Conservation (phyloP, 495 filamentous ascomycete species). For the Aspergillus saccharolyticus region DNA sequence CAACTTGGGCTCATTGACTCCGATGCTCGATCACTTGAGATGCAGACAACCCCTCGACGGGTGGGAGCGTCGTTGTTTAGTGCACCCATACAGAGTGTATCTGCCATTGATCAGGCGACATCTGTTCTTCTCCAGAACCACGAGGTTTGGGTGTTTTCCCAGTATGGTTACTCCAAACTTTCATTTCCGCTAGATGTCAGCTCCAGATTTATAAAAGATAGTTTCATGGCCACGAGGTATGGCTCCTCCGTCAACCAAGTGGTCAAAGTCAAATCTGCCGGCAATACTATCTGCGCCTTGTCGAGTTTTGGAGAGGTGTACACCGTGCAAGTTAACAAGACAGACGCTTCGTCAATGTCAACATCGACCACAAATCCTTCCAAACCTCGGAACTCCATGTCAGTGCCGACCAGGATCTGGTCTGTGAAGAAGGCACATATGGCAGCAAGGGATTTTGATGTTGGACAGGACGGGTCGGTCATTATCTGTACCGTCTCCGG, state of each 20-base stretch:
- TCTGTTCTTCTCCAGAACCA: constrained; percentile 78
- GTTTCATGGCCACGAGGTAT: constrained; percentile 63
- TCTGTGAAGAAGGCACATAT: constrained; percentile 72
- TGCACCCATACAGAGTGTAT: constrained; percentile 67
- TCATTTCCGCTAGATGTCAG: constrained; percentile 72
- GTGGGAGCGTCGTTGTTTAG: constrained; percentile 85
- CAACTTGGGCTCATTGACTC: constrained; percentile 93
- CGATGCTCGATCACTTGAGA: constrained; percentile 81
- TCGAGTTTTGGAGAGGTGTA: constrained; percentile 81
- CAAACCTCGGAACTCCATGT: constrained; percentile 75
- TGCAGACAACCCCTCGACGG: constrained; percentile 74
- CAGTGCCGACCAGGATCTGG: constrained; percentile 75
- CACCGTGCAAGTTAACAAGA: constrained; percentile 65
- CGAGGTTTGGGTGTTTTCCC: constrained; percentile 88
- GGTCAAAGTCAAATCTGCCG: constrained; percentile 71
- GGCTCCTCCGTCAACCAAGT: constrained; percentile 60
- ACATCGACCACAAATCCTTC: constrained; percentile 85
- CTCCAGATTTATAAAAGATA: constrained; percentile 60
- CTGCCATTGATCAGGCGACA: constrained; percentile 88
- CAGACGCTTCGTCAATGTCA: constrained; percentile 51
- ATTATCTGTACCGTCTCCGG: constrained; percentile 90
- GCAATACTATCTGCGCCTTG: constrained; percentile 83
- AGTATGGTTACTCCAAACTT: constrained; percentile 85
- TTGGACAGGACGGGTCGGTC: constrained; percentile 90
- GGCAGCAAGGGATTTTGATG: constrained; percentile 78